A percentile compares a stretch with the other conserved stretches of the same genome.
phyloP scores from a whole-genome alignment of 2,329 filamentous ascomycete genomes.

The Xylariaceae sp. region DNA sequence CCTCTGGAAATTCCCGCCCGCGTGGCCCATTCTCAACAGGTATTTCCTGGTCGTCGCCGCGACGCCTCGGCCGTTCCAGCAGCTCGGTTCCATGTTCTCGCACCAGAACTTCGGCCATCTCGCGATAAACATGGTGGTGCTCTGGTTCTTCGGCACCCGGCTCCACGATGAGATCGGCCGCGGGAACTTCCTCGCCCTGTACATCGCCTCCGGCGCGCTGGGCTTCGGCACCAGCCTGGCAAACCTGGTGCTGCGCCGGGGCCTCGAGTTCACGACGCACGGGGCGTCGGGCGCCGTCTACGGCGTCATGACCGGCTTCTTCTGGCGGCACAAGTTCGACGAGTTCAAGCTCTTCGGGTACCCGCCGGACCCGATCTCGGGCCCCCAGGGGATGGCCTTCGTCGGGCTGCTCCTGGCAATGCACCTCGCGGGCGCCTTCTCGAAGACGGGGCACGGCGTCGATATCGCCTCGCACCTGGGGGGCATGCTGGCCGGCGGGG shows the following conservation, averaged over 20 bases:
- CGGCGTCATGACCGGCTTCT: slow-evolving; percentile 64
- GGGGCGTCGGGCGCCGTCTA: slow-evolving; percentile 70
- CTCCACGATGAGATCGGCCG: slow-evolving; percentile 73
- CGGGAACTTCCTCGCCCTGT: slow-evolving; percentile 69
- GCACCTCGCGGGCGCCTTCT: slow-evolving; percentile 52
- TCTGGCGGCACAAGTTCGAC: slow-evolving; percentile 60
- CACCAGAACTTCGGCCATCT: slow-evolving; percentile 68
- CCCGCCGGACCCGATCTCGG: slow-evolving; percentile 55
- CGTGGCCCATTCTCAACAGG: slow-evolving; percentile 68
- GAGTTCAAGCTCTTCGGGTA: slow-evolving; percentile 60
- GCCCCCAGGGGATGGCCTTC: slow-evolving; percentile 57
- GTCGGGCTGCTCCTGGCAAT: slow-evolving; percentile 54
- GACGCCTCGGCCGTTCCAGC: slow-evolving; percentile 62
- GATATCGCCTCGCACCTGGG: slow-evolving; percentile 58
- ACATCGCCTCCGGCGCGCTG: slow-evolving; percentile 59
- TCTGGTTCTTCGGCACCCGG: slow-evolving; percentile 68
- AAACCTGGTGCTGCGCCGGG: slow-evolving; percentile 49
- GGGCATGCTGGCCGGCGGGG: slow-evolving; percentile 52
- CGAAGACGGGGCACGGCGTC: slow-evolving; percentile 44
- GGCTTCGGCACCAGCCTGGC: slow-evolving; percentile 63
- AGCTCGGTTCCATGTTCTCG: slow-evolving; percentile 69
- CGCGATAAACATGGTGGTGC: slow-evolving; percentile 63
- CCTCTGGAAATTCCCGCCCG: slow-evolving; percentile 64
- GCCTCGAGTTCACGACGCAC: slow-evolving; percentile 55
- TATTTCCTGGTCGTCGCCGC: slow-evolving; percentile 69